Conservation (phyloP, 1,139 yeast species). For the Hanseniaspora sp. region DNA sequence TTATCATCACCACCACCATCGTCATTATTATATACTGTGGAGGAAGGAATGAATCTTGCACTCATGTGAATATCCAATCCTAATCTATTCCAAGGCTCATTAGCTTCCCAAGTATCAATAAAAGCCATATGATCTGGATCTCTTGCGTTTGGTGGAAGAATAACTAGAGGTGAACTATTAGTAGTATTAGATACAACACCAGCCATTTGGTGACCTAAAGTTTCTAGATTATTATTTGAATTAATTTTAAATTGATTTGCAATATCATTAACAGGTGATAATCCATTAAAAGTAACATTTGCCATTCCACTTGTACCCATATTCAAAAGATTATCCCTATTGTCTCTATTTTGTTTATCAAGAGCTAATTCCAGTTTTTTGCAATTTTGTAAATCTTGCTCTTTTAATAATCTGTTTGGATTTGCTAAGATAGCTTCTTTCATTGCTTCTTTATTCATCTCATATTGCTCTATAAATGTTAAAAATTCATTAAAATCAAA, state of each 20-base stretch:
- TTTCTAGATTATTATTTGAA: neutral
- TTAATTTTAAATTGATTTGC: slow-evolving; percentile 5
- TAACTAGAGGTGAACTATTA: neutral
- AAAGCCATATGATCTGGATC: slow-evolving; percentile 24
- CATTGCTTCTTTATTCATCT: slow-evolving; percentile 17
- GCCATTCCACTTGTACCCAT: neutral
- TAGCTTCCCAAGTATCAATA: slow-evolving; percentile 26
- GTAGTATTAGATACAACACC: neutral
- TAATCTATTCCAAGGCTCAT: slow-evolving; percentile 30
- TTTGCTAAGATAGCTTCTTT: slow-evolving; percentile 3
- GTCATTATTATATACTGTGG: slow-evolving; percentile 1
- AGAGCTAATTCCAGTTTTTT: slow-evolving; percentile 4
- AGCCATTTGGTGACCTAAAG: neutral
- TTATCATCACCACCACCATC: neutral
- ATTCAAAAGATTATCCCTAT: slow-evolving; percentile 1
- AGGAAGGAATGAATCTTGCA: slow-evolving; percentile 27
- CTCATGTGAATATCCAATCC: slow-evolving; percentile 30
- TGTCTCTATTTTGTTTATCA: slow-evolving; percentile 5
- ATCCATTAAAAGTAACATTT: slow-evolving; percentile 1
- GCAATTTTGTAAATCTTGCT: slow-evolving; percentile 7
- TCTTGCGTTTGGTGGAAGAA: slow-evolving; percentile 16
- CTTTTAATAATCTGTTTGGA: slow-evolving; percentile 1
- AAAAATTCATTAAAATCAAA: slow-evolving; percentile 42
- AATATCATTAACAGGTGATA: slow-evolving; percentile 8
- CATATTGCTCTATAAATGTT: slow-evolving; percentile 32